A percentile compares a stretch with the other conserved stretches of the same genome.
phyloP scores from a whole-genome alignment of 257 asterid genomes.

The Solanum stenotomum region DNA sequence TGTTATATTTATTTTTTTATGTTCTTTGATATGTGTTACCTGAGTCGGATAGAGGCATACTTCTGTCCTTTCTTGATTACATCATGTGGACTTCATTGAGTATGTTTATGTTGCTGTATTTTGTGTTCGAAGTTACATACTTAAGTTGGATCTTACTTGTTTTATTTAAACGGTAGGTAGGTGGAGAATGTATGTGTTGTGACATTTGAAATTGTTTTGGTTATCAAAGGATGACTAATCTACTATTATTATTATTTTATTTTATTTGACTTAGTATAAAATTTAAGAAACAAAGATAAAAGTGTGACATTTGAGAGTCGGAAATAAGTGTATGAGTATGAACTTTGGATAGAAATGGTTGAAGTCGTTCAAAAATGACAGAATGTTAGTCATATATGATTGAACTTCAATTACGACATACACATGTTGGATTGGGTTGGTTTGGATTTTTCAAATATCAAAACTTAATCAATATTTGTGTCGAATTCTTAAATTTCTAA shows the following conservation, averaged over 20 bases:
- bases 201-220: not conserved
- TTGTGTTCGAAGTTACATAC: not conserved
- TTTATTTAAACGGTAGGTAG: not conserved
- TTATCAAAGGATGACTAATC: not conserved
- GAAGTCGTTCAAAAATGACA: not conserved
- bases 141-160: not conserved
- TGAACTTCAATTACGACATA: no score
- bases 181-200: not conserved
- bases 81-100: not conserved
- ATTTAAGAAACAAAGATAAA: no score
- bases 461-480: no score
- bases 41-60: not conserved
- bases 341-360: not conserved
- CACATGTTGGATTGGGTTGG: no score
- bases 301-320: not conserved
- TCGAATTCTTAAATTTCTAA: no score
- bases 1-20: not conserved
- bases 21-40: not conserved
- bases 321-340: not conserved
- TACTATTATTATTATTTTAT: no score
- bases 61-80: no score
- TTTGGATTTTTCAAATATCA: no score
- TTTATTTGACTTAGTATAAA: no score
- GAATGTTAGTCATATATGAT: not conserved
- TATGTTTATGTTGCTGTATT: not conserved